Percentiles rank a stretch among this genome's conserved stretches.
These are phyloP conservation scores for Hemileccinum rubropunctum DNA, from an alignment of 768 basidiomycete species.

Conservation along the genomic window DNA sequence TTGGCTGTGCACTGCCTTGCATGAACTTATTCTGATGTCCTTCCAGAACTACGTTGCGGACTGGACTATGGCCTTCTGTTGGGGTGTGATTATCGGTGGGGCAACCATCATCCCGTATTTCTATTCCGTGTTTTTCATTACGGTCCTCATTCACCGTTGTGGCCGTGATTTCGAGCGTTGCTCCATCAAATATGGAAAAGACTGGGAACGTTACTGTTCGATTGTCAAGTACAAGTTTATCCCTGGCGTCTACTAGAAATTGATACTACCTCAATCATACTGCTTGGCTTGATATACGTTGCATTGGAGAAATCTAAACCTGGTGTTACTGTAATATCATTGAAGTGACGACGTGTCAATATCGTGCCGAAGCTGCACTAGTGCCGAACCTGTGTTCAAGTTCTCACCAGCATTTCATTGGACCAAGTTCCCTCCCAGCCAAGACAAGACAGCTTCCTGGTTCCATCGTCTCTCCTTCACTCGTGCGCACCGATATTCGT, in stretches of 20 bases:
- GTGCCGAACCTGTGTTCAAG: conserved; percentile 8
- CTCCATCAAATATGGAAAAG: conserved; percentile 88
- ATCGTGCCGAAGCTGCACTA: not conserved
- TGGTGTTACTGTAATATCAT: too few species aligned
- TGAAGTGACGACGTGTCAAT: conserved; percentile 11
- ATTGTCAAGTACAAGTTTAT: conserved; percentile 92
- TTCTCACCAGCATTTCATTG: conserved; percentile 24
- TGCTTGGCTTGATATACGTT: conserved; percentile 2
- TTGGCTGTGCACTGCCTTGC: not conserved
- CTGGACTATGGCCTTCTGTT: conserved; percentile 81
- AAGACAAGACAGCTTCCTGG: conserved; percentile 1
- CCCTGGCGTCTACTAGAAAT: conserved; percentile 70
- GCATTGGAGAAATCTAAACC: not conserved
- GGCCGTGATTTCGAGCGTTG: conserved; percentile 96
- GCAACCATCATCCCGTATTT: conserved; percentile 90
- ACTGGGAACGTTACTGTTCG: conserved; percentile 88
- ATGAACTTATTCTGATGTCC: conserved; percentile 1
- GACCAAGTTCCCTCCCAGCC: conserved; percentile 1
- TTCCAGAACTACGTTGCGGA: conserved; percentile 90
- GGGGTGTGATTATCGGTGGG: conserved; percentile 77
- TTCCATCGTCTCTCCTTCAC: conserved; percentile 8
- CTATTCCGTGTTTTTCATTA: conserved; percentile 95
- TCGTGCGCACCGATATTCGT: conserved; percentile 6
- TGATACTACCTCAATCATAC: conserved; percentile 13
- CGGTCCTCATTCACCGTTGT: conserved; percentile 87